Base-by-base conservation (phyloP, 441 rosid genomes). In the Jatropha multifida region DNA sequence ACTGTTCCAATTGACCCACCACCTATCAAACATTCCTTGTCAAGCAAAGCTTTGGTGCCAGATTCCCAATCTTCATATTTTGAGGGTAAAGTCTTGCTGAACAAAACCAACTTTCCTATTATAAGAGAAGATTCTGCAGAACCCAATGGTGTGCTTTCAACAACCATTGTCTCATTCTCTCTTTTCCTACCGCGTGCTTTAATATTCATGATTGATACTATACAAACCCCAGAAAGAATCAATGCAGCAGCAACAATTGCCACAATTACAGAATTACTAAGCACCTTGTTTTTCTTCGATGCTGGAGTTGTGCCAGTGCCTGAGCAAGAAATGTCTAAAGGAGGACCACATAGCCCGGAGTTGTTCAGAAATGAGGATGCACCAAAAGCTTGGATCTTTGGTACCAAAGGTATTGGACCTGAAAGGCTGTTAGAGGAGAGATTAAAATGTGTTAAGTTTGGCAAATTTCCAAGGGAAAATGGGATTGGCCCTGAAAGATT, bases 1-100 rank as follows among this genome's bases (percentile, higher is more conserved):
- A 95, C 98, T 8, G 90, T 79, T 78, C 99, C 99, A 0, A 95
- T 88, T 1, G 94, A 90, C 20, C 99, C 97, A 32, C 89, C 82
- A 7, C 99, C 99, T 3, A 95, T 89, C 70, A 93, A 80, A 55
- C 86, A 82, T 49, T 95, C 98, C 87, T 95, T 95, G 86, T 93
- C 92, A 11, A 95, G 92, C 85, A 95, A 83, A 66, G 98, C 92
- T 83, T 90, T 93, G 58, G 97, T 90, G 20, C 98, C 99, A 1
- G 92, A 85, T 79, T 90, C 96, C 99, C 99, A 93, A 68, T 95
- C 99, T 90, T 95, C 97, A 70, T 95, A 93, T 79, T 83, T 93
- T 6, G 99, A 86, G 1, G 99, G 99, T 69, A 95, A 77, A 68
- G 82, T 93, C 88, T 93, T 93, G 90, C 98, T 95, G 83, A 93